These are phyloP conservation scores for Hapsidospora chrysogenum DNA, from an alignment of 495 filamentous ascomycete species.

Conservation along the genomic window DNA sequence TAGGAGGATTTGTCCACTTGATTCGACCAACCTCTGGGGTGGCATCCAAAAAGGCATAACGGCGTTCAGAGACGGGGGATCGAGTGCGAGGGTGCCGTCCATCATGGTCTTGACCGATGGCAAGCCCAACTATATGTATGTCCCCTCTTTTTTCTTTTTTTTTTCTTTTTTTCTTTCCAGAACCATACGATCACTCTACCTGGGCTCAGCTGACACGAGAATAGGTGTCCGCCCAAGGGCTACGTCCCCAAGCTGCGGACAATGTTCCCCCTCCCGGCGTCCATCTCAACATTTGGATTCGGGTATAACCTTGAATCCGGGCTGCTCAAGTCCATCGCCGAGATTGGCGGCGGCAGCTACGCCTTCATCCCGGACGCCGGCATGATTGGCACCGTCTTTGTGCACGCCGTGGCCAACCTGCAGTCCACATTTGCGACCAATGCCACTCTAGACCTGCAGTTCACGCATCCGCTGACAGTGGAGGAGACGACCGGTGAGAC, in stretches of 20 bases:
- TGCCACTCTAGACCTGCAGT: conserved; percentile 15
- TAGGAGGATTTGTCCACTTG: conserved; percentile 9
- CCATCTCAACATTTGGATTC: conserved; percentile 31
- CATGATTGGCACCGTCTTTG: conserved; percentile 30
- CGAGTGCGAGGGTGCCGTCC: conserved; percentile 15
- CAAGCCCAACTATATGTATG: conserved; percentile 23
- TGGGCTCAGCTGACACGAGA: conserved; percentile 5
- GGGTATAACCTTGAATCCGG: conserved; percentile 22
- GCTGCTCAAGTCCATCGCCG: conserved; percentile 27
- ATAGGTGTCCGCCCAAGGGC: conserved; percentile 13
- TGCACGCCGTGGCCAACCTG: conserved; percentile 29
- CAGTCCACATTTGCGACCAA: conserved; percentile 25
- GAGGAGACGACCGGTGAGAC: conserved; percentile 17
- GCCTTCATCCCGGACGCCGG: conserved; percentile 30
- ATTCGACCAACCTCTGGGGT: conserved; percentile 24
- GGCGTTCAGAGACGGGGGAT: conserved; percentile 10
- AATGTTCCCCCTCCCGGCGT: conserved; percentile 16
- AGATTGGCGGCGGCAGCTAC: conserved; percentile 24
- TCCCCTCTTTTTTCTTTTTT: background rate
- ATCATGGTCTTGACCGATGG: conserved; percentile 32
- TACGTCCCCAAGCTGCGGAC: conserved; percentile 20
- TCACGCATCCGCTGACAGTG: conserved; percentile 10
- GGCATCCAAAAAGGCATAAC: conserved; percentile 19
- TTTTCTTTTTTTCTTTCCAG: background rate
- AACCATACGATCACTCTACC: conserved; percentile 7